Evolutionary conservation across 208 protist genomes (phyloP), one percentile per base, ranked within the genome.

Genomic region (Crithidia brevicula): DNA sequence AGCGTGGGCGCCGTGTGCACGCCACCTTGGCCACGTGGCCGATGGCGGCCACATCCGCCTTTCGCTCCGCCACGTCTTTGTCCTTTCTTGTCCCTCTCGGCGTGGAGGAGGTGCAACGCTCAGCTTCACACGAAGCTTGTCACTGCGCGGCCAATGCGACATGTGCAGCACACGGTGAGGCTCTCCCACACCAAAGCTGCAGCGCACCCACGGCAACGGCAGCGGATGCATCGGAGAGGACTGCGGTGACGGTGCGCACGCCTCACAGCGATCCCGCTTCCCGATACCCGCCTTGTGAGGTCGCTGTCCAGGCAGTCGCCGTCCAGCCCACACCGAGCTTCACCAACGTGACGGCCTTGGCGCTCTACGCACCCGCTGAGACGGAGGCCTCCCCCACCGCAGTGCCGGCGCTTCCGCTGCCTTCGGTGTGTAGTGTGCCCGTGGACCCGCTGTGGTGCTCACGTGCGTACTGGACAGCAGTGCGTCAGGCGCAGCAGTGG

Each of bases 401-500:
- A 1, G 45, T 45, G 13, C 7, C 53, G 15, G 23, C 46, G 25
- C 34, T 61, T 72, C 56, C 31, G 59, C 27, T 34, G 52, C n/a
- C 46, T 25, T 38, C 52, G 33, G 3, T n/a, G 16, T n/a, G 4
- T 4, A 9, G 3, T 15, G 49, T 27, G 52, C 36, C 36, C 11
- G 54, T 60, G 23, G 36, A 60, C 50, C 30, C 60, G 23, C 31
- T 51, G 18, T 67, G 69, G 63, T 72, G 65, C 56, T 40, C 50
- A 16, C 57, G 64, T 8, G 60, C 72, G 13, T 91, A 85, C 57
- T 87, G 76, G 67, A 87, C 85, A 0, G 79, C 78, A 18, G 25
- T 82, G 0, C 54, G 73, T 16, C 72, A 86, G 22, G 81, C 81
- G 34, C 70, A 76, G 22, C 49, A 38, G 18, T 81, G 53, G 42